Conservation (phyloP, 2,329 filamentous ascomycete species). For the Phyllachora maydis region DNA sequence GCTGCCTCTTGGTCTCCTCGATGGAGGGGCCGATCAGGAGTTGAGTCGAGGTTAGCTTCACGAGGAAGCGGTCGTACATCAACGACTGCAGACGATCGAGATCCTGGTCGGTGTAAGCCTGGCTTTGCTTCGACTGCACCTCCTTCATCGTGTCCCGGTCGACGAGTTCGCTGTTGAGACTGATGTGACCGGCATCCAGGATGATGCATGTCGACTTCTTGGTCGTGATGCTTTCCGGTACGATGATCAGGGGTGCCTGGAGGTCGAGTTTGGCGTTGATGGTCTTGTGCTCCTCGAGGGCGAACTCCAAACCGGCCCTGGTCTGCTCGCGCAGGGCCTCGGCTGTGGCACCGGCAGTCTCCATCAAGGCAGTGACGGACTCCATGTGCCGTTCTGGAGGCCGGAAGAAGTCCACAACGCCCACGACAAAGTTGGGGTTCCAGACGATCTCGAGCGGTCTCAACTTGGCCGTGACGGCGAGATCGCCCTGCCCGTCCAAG, state of each 20-base stretch:
- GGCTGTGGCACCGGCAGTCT: slow-evolving; percentile 85
- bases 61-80: slow-evolving; percentile 93
- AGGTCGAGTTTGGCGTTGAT: slow-evolving; percentile 92
- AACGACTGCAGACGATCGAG: slow-evolving; percentile 71
- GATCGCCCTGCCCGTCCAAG: slow-evolving; percentile 77
- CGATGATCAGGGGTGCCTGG: slow-evolving; percentile 87
- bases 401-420: slow-evolving; percentile 86
- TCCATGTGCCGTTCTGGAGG: slow-evolving; percentile 97
- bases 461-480: slow-evolving; percentile 73
- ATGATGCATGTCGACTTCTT: slow-evolving; percentile 74
- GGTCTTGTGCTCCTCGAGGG: slow-evolving; percentile 92
- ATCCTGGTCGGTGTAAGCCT: slow-evolving; percentile 75
- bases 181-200: slow-evolving; percentile 87
- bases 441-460: slow-evolving; percentile 95
- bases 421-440: slow-evolving; percentile 84
- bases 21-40: slow-evolving; percentile 89
- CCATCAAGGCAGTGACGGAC: slow-evolving; percentile 88
- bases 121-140: slow-evolving; percentile 75
- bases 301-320: slow-evolving; percentile 85
- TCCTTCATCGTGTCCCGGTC: slow-evolving; percentile 80
- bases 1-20: slow-evolving; percentile 67
- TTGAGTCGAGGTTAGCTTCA: slow-evolving; percentile 88
- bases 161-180: slow-evolving; percentile 82
- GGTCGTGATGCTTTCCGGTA: slow-evolving; percentile 78
- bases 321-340: slow-evolving; percentile 92